phyloP scores from a whole-genome alignment of 2,329 filamentous ascomycete genomes.

The Apiospora rasikravindrae region DNA sequence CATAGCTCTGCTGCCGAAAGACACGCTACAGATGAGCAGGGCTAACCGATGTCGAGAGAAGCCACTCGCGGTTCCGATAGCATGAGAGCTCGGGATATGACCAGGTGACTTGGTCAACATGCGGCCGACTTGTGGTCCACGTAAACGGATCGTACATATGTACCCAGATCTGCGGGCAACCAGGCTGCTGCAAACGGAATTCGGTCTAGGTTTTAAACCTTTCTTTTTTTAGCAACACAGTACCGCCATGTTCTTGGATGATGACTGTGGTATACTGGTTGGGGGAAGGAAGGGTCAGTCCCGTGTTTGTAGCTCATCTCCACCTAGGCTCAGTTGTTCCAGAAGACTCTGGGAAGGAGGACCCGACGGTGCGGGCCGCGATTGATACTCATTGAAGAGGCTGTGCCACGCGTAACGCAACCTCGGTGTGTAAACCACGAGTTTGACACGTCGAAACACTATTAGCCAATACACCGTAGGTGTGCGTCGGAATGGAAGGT shows the following conservation, averaged over 20 bases:
- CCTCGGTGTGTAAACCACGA: background rate
- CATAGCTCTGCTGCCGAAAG: background rate
- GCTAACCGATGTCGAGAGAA: background rate
- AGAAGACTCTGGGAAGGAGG: background rate
- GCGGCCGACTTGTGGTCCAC: background rate
- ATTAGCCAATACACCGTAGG: background rate
- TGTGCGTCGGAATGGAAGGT: background rate
- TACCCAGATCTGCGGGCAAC: background rate
- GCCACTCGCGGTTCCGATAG: background rate
- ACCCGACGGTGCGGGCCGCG: background rate
- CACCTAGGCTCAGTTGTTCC: background rate
- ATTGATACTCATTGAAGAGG: background rate
- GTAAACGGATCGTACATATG: background rate
- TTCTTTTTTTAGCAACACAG: background rate
- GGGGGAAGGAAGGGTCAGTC: background rate
- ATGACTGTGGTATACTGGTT: background rate
- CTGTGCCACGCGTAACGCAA: background rate
- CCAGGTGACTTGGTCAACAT: constrained; percentile 7
- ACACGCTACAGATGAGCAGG: background rate
- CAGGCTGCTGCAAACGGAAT: background rate
- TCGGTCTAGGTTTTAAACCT: too few relatives aligned
- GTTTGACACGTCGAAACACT: background rate
- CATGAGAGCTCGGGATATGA: background rate
- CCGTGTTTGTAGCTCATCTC: background rate
- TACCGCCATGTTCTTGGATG: background rate